A percentile compares a stretch with the other conserved stretches of the same genome.
Conservation (phyloP, 768 basidiomycete species). For the Paxillus involutus region DNA sequence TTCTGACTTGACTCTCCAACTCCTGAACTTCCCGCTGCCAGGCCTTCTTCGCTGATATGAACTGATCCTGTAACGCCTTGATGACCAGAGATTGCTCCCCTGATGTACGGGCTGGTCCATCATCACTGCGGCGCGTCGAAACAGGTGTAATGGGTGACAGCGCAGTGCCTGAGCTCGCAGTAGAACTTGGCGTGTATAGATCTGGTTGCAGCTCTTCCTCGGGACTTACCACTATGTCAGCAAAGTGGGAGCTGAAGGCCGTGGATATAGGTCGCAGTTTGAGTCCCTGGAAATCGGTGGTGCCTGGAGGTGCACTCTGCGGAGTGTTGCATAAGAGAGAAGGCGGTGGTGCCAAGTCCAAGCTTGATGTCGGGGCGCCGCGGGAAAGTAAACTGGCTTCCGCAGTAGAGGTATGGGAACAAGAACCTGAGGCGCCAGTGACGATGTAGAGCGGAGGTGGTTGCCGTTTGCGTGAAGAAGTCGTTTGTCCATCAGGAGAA, state of each 20-base stretch:
- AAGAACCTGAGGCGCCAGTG: slow-evolving; percentile 20
- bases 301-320: slow-evolving; percentile 66
- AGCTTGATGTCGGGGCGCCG: slow-evolving; percentile 8
- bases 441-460: slow-evolving; percentile 31
- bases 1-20: slow-evolving; percentile 69
- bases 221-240: slow-evolving; percentile 36
- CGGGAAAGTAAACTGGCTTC: slow-evolving; percentile 14
- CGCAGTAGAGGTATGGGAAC: slow-evolving; percentile 10
- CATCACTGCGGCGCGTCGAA: slow-evolving; percentile 33
- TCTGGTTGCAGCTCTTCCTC: slow-evolving; percentile 37
- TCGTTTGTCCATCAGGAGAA: slow-evolving; percentile 19
- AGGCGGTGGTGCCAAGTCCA: slow-evolving; percentile 9
- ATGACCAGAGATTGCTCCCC: slow-evolving; percentile 49
- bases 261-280: slow-evolving; percentile 76
- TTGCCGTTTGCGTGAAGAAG: slow-evolving; percentile 26
- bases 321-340: slow-evolving; percentile 30
- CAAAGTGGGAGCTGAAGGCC: slow-evolving; percentile 71
- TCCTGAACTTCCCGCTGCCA: slow-evolving; percentile 79
- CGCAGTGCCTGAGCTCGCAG: slow-evolving; percentile 37
- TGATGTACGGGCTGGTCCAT: slow-evolving; percentile 25
- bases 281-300: slow-evolving; percentile 62
- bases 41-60: slow-evolving; percentile 52
- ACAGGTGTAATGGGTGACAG: slow-evolving; percentile 51
- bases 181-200: slow-evolving; percentile 51
- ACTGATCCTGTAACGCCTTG: slow-evolving; percentile 59